Evolutionary conservation across 2,329 filamentous ascomycete genomes (phyloP), one percentile per base, ranked within the genome.

Genomic region (Colletotrichum melonis): DNA sequence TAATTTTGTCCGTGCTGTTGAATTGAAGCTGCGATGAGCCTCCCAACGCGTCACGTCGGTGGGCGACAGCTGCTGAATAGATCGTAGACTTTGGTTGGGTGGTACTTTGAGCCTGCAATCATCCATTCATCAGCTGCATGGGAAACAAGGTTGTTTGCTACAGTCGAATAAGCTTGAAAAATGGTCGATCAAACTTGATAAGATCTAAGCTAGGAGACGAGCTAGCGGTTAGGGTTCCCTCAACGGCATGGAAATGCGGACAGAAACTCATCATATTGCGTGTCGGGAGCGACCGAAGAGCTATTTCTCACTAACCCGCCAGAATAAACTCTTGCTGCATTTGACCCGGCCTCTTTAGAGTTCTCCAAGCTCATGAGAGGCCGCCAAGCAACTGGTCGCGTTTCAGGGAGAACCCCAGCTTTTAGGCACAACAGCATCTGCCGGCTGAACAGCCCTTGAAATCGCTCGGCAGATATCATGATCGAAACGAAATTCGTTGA

Each of bases 271-370:
- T 28, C 14, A 22, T 22, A 30, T 63, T 62, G 5, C 64, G 58
- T 57, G 30, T 72, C 35, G 38, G 57, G 16, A 68, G 8, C 5
- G 22, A 14, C 22, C 52, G 30, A 67, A 11, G 67, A 70, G 55
- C 57, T 68, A 46, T 35, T 52, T 19, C 57, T 68, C 49, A 57
- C 9, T 60, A 12, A 19, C 8, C 22, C 2, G 24, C 24, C 22
- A 28, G 16, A 12, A 24, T 26, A 24, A 8, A 46, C 7, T 58
- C 35, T 38, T 14, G 14, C 55, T 66, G n/a, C 12, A 19, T 67
- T 68, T 38, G 26, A 38, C 22, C 26, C 22, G 35, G 35, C 8
- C 28, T 24, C 9, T 57, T 5, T 16, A 68, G 7, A 62, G 56
- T 68, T 71, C 46, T 5, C 6, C 63, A 4, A 62, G 46, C 62